phyloP scores from a whole-genome alignment of 495 filamentous ascomycete genomes.

The Xylaria venustula region DNA sequence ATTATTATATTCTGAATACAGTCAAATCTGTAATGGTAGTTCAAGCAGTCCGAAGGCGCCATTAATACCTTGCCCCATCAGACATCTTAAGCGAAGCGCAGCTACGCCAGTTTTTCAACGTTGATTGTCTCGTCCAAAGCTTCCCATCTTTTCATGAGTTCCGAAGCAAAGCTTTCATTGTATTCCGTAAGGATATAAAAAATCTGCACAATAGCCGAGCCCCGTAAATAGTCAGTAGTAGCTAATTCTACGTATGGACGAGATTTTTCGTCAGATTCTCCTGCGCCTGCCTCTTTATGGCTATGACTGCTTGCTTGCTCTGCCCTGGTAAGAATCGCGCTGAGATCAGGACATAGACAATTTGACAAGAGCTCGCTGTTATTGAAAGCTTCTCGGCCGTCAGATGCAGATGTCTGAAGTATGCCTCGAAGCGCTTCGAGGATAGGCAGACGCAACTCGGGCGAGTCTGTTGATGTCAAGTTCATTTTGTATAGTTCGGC shows the following conservation, averaged over 20 bases:
- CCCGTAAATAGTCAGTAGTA: conserved; percentile 8
- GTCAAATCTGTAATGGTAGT: no score
- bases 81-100: not conserved
- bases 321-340: not conserved
- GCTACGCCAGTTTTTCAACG: not conserved
- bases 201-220: conserved; percentile 6
- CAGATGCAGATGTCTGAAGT: conserved; percentile 13
- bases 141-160: not conserved
- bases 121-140: not conserved
- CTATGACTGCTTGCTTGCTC: no score
- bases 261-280: no score
- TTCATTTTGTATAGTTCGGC: conserved; percentile 49
- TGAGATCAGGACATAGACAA: conserved; percentile 5
- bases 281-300: no score
- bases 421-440: conserved; percentile 54
- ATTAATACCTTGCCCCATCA: not conserved
- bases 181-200: conserved; percentile 5
- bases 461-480: conserved; percentile 11
- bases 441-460: conserved; percentile 51
- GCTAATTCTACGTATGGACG: not conserved
- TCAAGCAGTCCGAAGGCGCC: not conserved
- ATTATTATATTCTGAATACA: no score
- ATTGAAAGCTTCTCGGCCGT: conserved; percentile 14
- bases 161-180: not conserved
- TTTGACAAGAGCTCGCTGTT: not conserved